Percentiles rank a stretch among this genome's conserved stretches.
phyloP scores from a whole-genome alignment of 768 basidiomycete species.

The Mycena sanguinolenta region DNA sequence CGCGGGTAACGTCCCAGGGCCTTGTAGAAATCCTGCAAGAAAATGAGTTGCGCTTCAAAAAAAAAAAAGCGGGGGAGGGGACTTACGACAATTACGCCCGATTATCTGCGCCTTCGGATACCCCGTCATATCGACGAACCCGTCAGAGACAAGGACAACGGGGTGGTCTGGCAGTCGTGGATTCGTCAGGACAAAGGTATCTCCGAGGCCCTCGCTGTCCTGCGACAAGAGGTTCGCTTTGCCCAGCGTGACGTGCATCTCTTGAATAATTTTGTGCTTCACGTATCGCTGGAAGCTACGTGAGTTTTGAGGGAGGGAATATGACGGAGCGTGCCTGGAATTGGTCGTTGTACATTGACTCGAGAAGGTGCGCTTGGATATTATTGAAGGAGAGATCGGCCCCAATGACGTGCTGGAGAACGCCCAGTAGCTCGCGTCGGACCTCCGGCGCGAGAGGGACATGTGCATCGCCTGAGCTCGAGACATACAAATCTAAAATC shows the following conservation, averaged over 20 bases:
- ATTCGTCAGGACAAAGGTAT: constrained; percentile 36
- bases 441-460: constrained; percentile 14
- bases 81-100: constrained; percentile 36
- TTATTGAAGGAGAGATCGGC: constrained; percentile 14
- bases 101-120: constrained; percentile 30
- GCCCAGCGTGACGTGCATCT: constrained; percentile 34
- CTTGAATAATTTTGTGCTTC: constrained; percentile 37
- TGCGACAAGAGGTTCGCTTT: constrained; percentile 27
- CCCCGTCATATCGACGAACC: constrained; percentile 35
- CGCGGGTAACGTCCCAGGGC: constrained; percentile 32
- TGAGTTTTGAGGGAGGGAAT: not conserved
- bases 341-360: constrained; percentile 34
- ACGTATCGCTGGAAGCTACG: constrained; percentile 25
- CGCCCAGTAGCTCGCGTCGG: constrained; percentile 27
- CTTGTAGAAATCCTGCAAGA: constrained; percentile 32
- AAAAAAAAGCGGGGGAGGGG: not conserved
- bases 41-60: not conserved
- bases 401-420: constrained; percentile 29
- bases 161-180: constrained; percentile 38
- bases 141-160: constrained; percentile 35
- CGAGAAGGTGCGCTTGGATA: constrained; percentile 27
- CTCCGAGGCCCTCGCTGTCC: constrained; percentile 32
- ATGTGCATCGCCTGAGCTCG: constrained; percentile 1
- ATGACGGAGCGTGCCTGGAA: constrained; percentile 17
- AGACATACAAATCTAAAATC: constrained; percentile 28